phyloP scores from a whole-genome alignment of 73 alveolate species.

The Effrenium voratum region DNA sequence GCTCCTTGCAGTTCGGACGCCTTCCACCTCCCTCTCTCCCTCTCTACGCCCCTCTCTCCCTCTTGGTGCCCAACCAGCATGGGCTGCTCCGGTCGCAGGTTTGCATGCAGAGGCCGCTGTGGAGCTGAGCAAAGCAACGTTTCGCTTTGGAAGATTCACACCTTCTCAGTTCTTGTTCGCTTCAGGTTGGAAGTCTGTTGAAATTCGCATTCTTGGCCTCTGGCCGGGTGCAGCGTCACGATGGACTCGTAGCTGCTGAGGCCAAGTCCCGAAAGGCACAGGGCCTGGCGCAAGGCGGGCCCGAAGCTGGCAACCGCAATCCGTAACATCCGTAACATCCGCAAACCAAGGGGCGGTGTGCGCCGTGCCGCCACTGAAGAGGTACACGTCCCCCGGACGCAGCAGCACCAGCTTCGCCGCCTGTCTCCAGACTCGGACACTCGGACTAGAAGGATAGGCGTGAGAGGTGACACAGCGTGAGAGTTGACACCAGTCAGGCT shows the following conservation, averaged over 20 bases:
- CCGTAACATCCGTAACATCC: too few species aligned
- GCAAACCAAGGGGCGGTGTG: constrained; percentile 22
- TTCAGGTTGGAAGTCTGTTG: background rate
- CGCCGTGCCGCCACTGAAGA: constrained; percentile 91
- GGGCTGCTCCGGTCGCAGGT: constrained; percentile 89
- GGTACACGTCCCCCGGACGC: constrained; percentile 70
- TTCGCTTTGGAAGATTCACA: background rate
- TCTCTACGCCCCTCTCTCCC: background rate
- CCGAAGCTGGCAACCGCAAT: too few species aligned
- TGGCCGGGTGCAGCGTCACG: constrained; percentile 69
- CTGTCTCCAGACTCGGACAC: background rate
- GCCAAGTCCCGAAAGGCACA: constrained; percentile 59
- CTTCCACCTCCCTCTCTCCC: background rate
- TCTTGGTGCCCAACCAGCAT: constrained; percentile 16
- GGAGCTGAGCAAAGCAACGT: constrained; percentile 16
- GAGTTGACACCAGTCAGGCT: too few species aligned
- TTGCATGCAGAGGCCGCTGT: constrained; percentile 88
- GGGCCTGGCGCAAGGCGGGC: background rate
- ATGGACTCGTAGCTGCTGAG: constrained; percentile 84
- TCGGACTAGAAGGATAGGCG: too few species aligned
- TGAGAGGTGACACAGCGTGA: too few species aligned
- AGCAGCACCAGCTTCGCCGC: constrained; percentile 54
- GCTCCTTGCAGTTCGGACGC: too few species aligned
- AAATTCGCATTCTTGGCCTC: background rate
- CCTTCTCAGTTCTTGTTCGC: background rate